A percentile compares a stretch with the other conserved stretches of the same genome.
Evolutionary conservation across 768 basidiomycete species (phyloP).

Genomic region (Galerina sulciceps): DNA sequence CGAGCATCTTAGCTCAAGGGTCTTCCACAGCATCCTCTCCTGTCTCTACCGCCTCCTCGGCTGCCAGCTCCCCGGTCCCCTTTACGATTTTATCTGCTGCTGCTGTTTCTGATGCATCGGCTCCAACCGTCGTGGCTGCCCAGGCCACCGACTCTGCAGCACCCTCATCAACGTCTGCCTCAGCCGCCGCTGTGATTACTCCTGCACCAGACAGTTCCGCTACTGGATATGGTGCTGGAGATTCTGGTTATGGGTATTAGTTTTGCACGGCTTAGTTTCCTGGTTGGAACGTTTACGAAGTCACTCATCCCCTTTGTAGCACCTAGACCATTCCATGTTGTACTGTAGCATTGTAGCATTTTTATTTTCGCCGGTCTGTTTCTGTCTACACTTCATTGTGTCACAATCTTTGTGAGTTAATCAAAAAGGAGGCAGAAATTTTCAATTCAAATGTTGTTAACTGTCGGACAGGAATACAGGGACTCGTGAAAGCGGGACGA

Average conservation of each 20-base stretch:
- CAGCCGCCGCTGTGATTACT: conserved; percentile 5
- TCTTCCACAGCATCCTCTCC: conserved; percentile 3
- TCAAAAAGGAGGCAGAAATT: too few species aligned
- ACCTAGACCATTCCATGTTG: neutral
- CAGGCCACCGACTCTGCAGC: conserved; percentile 1
- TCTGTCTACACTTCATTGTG: too few species aligned
- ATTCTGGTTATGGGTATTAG: conserved; percentile 12
- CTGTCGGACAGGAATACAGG: too few species aligned
- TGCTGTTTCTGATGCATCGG: neutral
- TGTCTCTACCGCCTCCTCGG: neutral
- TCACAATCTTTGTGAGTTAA: too few species aligned
- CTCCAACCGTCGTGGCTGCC: neutral
- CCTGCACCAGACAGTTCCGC: conserved; percentile 1
- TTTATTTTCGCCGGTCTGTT: too few species aligned
- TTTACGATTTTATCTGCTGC: neutral
- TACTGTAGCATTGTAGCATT: too few species aligned
- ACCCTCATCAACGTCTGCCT: neutral
- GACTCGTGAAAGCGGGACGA: too few species aligned
- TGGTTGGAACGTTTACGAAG: neutral
- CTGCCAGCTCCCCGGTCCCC: neutral
- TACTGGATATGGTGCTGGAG: conserved; percentile 10
- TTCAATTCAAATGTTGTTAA: too few species aligned
- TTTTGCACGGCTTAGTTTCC: neutral
- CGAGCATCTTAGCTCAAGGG: conserved; percentile 37
- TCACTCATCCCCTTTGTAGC: neutral